Conservation (phyloP, 1,284 basidiomycete genomes). For the Exsudoporus floridanus region DNA sequence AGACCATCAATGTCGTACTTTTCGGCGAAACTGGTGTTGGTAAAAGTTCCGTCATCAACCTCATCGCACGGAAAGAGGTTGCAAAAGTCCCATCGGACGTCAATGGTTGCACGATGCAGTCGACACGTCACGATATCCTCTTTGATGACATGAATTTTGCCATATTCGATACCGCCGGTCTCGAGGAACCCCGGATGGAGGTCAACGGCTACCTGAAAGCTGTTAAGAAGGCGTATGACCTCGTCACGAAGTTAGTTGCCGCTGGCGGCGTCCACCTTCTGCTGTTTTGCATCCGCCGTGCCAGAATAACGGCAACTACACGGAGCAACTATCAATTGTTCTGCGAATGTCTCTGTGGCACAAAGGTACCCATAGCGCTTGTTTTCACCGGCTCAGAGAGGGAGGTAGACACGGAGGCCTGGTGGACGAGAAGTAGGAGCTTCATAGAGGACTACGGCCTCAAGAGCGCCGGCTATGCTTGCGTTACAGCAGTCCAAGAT, state of each 20-base stretch:
- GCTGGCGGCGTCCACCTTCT: slow-evolving; percentile 39
- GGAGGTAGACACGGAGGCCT: slow-evolving; percentile 40
- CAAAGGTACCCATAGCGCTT: slow-evolving; percentile 39
- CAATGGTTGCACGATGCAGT: slow-evolving; percentile 33
- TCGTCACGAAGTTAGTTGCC: slow-evolving; percentile 32
- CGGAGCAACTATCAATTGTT: slow-evolving; percentile 42
- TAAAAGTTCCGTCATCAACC: slow-evolving; percentile 37
- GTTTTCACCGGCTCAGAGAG: slow-evolving; percentile 41
- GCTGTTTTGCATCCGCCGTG: slow-evolving; percentile 41
- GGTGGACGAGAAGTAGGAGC: slow-evolving; percentile 39
- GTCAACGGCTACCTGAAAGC: slow-evolving; percentile 33
- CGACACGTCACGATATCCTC: slow-evolving; percentile 21
- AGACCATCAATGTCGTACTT: slow-evolving; percentile 29
- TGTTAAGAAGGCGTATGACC: slow-evolving; percentile 36
- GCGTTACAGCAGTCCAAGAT: slow-evolving; percentile 39
- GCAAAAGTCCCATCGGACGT: slow-evolving; percentile 33
- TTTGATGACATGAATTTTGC: slow-evolving; percentile 21
- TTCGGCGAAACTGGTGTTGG: slow-evolving; percentile 37
- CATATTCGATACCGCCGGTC: slow-evolving; percentile 44
- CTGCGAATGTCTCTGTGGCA: slow-evolving; percentile 34
- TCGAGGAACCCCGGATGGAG: slow-evolving; percentile 38
- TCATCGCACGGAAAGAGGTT: slow-evolving; percentile 29
- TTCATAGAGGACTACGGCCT: slow-evolving; percentile 36
- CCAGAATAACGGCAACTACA: slow-evolving; percentile 36
- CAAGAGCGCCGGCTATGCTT: slow-evolving; percentile 36